These are phyloP conservation scores for Delphinella strobiligena DNA, from an alignment of 2,329 filamentous ascomycete species.

Conservation along the genomic window DNA sequence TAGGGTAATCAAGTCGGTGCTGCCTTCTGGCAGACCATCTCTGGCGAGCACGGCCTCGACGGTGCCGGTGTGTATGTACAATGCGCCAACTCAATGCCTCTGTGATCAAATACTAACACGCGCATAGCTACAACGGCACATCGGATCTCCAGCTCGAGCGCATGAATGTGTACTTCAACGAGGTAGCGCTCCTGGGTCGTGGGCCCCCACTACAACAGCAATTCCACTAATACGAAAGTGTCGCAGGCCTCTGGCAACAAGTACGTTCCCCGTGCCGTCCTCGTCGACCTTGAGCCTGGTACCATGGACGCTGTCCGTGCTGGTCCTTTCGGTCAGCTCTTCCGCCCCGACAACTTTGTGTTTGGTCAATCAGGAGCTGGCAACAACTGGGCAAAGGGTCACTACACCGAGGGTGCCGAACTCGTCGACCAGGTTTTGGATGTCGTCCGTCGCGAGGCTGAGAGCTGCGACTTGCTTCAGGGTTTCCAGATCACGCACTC, in stretches of 20 bases:
- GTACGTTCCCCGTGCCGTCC: constrained; percentile 97
- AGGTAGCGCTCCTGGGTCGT: constrained; percentile 42
- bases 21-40: constrained; percentile 75
- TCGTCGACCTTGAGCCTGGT: constrained; percentile 98
- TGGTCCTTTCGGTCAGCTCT: constrained; percentile 95
- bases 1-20: constrained; percentile 99
- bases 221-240: constrained; percentile 17
- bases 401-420: constrained; percentile 99
- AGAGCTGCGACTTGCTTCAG: constrained; percentile 98
- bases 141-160: constrained; percentile 99
- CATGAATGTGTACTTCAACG: constrained; percentile 99
- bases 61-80: constrained; percentile 79
- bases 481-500: constrained; percentile 99
- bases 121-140: constrained; percentile 78
- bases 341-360: constrained; percentile 99
- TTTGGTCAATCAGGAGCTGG: constrained; percentile 99
- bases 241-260: constrained; percentile 86
- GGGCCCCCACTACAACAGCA: constrained; percentile 8
- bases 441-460: constrained; percentile 95
- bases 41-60: constrained; percentile 80
- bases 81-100: background rate
- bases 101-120: constrained; percentile 16
- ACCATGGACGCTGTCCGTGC: constrained; percentile 99
- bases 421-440: constrained; percentile 96
- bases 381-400: constrained; percentile 99